phyloP scores from a whole-genome alignment of 768 basidiomycete species.

The Chlorophyllum brunneum region DNA sequence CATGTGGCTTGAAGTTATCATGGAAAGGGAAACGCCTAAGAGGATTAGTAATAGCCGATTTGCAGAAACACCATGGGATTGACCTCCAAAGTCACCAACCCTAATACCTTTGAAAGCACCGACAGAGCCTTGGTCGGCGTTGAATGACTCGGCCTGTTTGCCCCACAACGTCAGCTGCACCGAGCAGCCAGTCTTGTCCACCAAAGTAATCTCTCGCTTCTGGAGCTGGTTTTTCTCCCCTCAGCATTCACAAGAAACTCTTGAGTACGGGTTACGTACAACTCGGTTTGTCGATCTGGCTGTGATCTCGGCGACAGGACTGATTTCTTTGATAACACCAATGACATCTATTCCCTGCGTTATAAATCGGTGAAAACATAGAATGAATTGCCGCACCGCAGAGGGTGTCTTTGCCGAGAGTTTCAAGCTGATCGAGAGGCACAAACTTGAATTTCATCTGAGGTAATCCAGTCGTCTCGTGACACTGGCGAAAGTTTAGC shows the following conservation, averaged over 20 bases:
- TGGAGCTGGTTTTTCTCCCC: conserved; percentile 53
- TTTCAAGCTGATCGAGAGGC: conserved; percentile 55
- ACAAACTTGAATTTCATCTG: conserved; percentile 83
- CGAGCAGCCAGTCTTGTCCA: conserved; percentile 75
- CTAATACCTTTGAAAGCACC: conserved; percentile 93
- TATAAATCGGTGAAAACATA: conserved; percentile 11
- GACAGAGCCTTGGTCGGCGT: conserved; percentile 56
- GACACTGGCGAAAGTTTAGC: conserved; percentile 51
- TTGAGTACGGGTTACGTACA: conserved; percentile 29
- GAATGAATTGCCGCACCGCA: conserved; percentile 58
- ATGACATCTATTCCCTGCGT: conserved; percentile 65
- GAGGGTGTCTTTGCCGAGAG: conserved; percentile 71
- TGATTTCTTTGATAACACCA: conserved; percentile 77
- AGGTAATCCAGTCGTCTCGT: conserved; percentile 73
- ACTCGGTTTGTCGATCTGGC: conserved; percentile 71
- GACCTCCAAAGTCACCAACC: conserved; percentile 67
- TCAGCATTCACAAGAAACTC: background rate
- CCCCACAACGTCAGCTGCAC: conserved; percentile 94
- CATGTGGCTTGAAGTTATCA: conserved; percentile 79
- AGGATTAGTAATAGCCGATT: conserved; percentile 8
- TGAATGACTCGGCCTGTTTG: conserved; percentile 83
- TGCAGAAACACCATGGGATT: background rate
- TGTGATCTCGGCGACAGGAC: conserved; percentile 63
- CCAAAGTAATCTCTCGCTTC: conserved; percentile 88
- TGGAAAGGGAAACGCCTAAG: conserved; percentile 78